These are phyloP conservation scores for Lagenidium giganteum DNA, from an alignment of 352 stramenopile species.

Conservation along the genomic window DNA sequence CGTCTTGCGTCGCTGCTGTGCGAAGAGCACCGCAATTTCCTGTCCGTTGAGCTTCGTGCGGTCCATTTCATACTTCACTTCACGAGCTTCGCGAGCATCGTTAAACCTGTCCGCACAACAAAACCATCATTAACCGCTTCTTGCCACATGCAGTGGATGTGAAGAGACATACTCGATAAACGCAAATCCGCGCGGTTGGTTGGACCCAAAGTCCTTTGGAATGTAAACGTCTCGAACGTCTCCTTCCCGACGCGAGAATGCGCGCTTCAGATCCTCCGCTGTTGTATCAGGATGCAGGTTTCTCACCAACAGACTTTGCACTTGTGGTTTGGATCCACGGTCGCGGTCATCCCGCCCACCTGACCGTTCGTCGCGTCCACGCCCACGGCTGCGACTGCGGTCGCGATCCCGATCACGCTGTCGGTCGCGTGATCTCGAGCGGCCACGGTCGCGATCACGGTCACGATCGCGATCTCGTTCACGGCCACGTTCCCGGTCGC, in stretches of 20 bases:
- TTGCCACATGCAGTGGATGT: too few species aligned
- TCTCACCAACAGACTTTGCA: constrained; percentile 48
- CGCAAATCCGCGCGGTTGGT: constrained; percentile 60
- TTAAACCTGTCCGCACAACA: constrained; percentile 31
- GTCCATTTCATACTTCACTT: constrained; percentile 65
- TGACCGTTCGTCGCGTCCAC: constrained; percentile 1
- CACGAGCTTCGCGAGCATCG: constrained; percentile 42
- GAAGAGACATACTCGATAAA: constrained; percentile 57
- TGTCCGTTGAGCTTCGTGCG: constrained; percentile 39
- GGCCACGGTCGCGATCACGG: constrained; percentile 6
- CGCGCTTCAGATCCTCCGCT: constrained; percentile 34
- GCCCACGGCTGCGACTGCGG: constrained; percentile 7
- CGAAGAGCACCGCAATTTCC: constrained; percentile 63
- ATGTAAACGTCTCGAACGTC: constrained; percentile 69
- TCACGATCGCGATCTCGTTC: constrained; percentile 19
- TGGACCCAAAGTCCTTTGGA: constrained; percentile 49
- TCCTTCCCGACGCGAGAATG: constrained; percentile 36
- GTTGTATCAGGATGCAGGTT: constrained; percentile 32
- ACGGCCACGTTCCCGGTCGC: constrained; percentile 7
- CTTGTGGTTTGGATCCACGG: too few species aligned
- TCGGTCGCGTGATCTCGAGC: constrained; percentile 23
- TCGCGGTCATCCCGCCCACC: constrained; percentile 4
- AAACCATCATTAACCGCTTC: too few species aligned
- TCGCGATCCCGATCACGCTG: too few species aligned
- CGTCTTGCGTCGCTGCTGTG: constrained; percentile 60